Evolutionary conservation across 2,329 filamentous ascomycete genomes (phyloP), one percentile per base, ranked within the genome.

Genomic region (Trichocomaceae sp.): DNA sequence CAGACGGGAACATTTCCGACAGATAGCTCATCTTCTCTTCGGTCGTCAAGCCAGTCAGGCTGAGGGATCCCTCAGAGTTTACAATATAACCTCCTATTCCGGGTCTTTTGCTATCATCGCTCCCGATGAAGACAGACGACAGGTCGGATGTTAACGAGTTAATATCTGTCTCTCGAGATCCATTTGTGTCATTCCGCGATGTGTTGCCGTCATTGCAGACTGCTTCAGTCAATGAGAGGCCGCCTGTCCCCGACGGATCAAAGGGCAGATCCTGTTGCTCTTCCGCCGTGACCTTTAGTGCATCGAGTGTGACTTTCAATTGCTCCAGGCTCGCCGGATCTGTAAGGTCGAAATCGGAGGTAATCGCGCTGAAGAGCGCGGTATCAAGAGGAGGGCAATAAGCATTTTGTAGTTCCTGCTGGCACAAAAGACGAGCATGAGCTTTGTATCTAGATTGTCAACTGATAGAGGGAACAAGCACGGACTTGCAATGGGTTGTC

Each of bases 301-400:
- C 69, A n/a, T 86, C 77, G 1, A 96, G 76, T 0, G 80, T 77
- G n/a, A 73, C 66, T 29, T 80, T 79, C 2, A 85, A 83, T 9
- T 75, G 72, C 2, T 78, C 65, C 31, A 84, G 74, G 42, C 84
- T 75, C 0, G 72, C 67, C 0, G 78, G 62, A 20, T 82, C 69
- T 2, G 71, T 66, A 17, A 91, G 73, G 62, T 90, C 81, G 69
- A 83, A 88, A 64, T 97, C 92, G 51, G 76, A 82, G 5, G 83
- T 76, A 49, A 96, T 87, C 3, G 89, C 85, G 52, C 86, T 79
- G 56, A 96, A 81, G 12, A 92, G 79, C 0, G 88, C 81, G 60
- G 90, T 82, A 61, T 96, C 91, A 41, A 96, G 71, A 17, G 85
- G 80, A 22, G 86, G 81, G 66, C 84, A 85, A 65, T 89, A 92